Evolutionary conservation across 805 yeast species (phyloP).

Genomic region (Sugiyamaella qingdaonensis): DNA sequence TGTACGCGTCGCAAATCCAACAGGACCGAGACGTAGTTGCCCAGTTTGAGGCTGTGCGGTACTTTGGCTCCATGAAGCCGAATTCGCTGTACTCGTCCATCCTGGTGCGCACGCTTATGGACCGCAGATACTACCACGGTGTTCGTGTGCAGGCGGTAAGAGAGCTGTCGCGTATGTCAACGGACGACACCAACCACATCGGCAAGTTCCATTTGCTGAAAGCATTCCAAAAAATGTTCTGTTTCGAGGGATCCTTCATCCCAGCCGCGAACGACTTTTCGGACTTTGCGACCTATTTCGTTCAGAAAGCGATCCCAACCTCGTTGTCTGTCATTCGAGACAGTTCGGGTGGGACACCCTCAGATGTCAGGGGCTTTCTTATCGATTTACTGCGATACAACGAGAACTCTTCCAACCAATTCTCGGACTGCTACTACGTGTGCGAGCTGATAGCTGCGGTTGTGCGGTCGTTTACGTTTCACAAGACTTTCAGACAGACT

Average conservation of each 20-base stretch:
- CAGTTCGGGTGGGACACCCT: slow-evolving; percentile 58
- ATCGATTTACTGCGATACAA: slow-evolving; percentile 73
- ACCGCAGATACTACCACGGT: slow-evolving; percentile 81
- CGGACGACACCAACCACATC: slow-evolving; percentile 53
- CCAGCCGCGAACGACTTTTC: slow-evolving; percentile 82
- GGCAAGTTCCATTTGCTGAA: slow-evolving; percentile 71
- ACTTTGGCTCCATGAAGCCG: slow-evolving; percentile 63
- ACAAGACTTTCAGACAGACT: background rate
- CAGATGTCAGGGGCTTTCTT: slow-evolving; percentile 55
- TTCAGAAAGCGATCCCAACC: slow-evolving; percentile 64
- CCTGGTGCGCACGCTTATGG: slow-evolving; percentile 75
- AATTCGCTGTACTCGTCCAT: slow-evolving; percentile 67
- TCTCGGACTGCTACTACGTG: slow-evolving; percentile 67
- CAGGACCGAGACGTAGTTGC: slow-evolving; percentile 97
- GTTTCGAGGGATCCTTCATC: slow-evolving; percentile 60
- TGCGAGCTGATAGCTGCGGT: slow-evolving; percentile 54
- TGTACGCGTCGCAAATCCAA: slow-evolving; percentile 89
- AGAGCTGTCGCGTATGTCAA: slow-evolving; percentile 68
- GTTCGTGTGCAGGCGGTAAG: slow-evolving; percentile 81
- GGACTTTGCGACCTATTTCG: slow-evolving; percentile 61
- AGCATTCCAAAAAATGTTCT: slow-evolving; percentile 65
- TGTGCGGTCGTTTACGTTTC: slow-evolving; percentile 35
- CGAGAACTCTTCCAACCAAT: slow-evolving; percentile 77
- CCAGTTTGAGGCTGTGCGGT: slow-evolving; percentile 75
- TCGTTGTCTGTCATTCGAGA: slow-evolving; percentile 60